Conservation (phyloP, 371 early-diverging fungal genomes). For the Catenaria anguillulae region DNA sequence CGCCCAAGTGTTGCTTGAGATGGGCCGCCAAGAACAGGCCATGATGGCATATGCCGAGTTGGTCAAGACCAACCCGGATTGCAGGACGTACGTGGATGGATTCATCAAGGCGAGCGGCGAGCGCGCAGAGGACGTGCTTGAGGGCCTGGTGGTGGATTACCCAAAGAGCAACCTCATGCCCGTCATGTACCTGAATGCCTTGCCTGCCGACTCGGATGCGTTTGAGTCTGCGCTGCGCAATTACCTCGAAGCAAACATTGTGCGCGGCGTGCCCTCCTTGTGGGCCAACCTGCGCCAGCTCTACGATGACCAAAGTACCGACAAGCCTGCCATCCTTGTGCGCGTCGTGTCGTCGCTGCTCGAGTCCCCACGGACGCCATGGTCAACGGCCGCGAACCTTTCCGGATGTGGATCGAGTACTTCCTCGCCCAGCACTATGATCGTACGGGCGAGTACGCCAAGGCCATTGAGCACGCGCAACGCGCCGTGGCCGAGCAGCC, state of each 20-base stretch:
- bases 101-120: constrained; percentile 36
- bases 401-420: constrained; percentile 54
- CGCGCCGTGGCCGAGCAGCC: constrained; percentile 47
- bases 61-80: constrained; percentile 67
- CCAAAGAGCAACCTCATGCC: constrained; percentile 68
- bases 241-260: constrained; percentile 51
- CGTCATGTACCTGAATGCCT: constrained; percentile 53
- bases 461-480: constrained; percentile 60
- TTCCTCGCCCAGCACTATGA: constrained; percentile 73
- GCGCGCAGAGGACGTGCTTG: constrained; percentile 14
- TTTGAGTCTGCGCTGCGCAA: constrained; percentile 47
- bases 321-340: constrained; percentile 49
- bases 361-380: background rate
- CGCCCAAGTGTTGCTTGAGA: constrained; percentile 45
- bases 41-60: constrained; percentile 53
- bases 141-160: constrained; percentile 49
- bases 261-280: constrained; percentile 84
- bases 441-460: constrained; percentile 35
- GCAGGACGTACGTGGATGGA: constrained; percentile 47
- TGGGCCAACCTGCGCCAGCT: constrained; percentile 65
- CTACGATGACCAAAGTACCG: constrained; percentile 44
- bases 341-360: constrained; percentile 8
- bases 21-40: constrained; percentile 52
- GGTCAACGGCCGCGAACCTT: background rate
- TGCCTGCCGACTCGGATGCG: constrained; percentile 37